Conservation (phyloP, 2,329 filamentous ascomycete species). For the Alternaria tenuissima region DNA sequence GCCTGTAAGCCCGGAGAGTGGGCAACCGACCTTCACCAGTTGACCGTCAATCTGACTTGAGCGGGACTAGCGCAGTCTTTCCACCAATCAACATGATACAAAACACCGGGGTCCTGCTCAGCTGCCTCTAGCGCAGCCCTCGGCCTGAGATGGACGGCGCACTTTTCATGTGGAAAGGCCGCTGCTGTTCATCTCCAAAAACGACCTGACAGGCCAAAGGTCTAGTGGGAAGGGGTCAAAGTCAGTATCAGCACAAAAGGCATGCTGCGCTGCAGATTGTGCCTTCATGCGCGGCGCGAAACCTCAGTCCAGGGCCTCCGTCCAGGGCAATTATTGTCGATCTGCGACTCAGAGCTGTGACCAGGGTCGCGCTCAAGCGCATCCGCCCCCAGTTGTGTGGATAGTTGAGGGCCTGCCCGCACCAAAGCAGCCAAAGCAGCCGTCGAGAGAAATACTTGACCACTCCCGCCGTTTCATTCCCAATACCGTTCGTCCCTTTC, state of each 20-base stretch:
- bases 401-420: slow-evolving; percentile 30
- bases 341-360: slow-evolving; percentile 43
- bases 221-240: slow-evolving; percentile 11
- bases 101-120: slow-evolving; percentile 12
- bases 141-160: slow-evolving; percentile 16
- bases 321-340: slow-evolving; percentile 19
- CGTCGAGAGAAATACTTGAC: slow-evolving; percentile 45
- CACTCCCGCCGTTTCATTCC: slow-evolving; percentile 50
- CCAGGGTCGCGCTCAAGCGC: slow-evolving; percentile 37
- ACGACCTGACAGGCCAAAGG: slow-evolving; percentile 20
- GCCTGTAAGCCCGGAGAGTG: slow-evolving; percentile 1
- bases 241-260: slow-evolving; percentile 1
- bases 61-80: slow-evolving; percentile 12
- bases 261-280: not conserved
- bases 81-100: not conserved
- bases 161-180: slow-evolving; percentile 19
- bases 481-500: slow-evolving; percentile 52
- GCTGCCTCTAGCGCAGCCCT: slow-evolving; percentile 15
- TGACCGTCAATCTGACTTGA: slow-evolving; percentile 17
- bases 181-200: slow-evolving; percentile 24
- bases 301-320: not conserved
- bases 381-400: slow-evolving; percentile 38
- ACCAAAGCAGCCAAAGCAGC: slow-evolving; percentile 29
- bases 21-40: slow-evolving; percentile 14
- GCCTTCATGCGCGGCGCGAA: not conserved